phyloP scores from a whole-genome alignment of 768 basidiomycete genomes.

The Strobilomyces dryophilus region DNA sequence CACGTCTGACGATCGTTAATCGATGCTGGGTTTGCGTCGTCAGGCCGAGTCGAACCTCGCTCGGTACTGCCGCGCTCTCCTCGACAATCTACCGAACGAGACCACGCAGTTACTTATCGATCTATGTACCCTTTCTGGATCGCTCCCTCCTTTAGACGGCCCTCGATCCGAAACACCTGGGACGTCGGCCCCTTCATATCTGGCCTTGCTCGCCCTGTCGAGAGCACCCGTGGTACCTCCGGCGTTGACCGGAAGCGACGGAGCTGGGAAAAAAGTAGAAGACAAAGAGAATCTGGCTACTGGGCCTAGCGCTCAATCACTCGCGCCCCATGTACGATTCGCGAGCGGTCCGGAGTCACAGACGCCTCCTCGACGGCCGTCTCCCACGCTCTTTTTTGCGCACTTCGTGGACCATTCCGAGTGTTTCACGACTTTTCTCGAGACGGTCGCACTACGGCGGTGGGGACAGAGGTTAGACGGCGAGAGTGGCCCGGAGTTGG shows the following conservation, averaged over 20 bases:
- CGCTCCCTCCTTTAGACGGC: slow-evolving; percentile 33
- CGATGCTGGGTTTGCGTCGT: neutral
- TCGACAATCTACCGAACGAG: slow-evolving; percentile 77
- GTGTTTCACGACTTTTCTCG: slow-evolving; percentile 83
- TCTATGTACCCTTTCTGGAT: slow-evolving; percentile 72
- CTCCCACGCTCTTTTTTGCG: slow-evolving; percentile 85
- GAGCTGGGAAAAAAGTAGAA: slow-evolving; percentile 17
- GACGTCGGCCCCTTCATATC: slow-evolving; percentile 54
- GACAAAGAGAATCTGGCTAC: slow-evolving; percentile 13
- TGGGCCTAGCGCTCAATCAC: slow-evolving; percentile 18
- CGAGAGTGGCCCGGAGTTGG: slow-evolving; percentile 7
- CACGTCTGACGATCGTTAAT: neutral
- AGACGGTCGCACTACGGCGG: slow-evolving; percentile 72
- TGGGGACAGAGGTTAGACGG: slow-evolving; percentile 69
- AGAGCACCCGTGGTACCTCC: slow-evolving; percentile 47
- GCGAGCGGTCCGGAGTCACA: slow-evolving; percentile 13
- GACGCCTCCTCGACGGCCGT: slow-evolving; percentile 53
- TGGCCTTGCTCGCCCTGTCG: slow-evolving; percentile 77
- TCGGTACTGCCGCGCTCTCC: slow-evolving; percentile 82
- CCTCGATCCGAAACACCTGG: slow-evolving; percentile 21
- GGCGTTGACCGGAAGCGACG: slow-evolving; percentile 34
- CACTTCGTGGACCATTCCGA: slow-evolving; percentile 89
- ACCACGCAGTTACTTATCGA: slow-evolving; percentile 92
- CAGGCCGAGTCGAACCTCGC: slow-evolving; percentile 86
- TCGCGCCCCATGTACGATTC: slow-evolving; percentile 5